Evolutionary conservation across 331 rosid species (phyloP).

Genomic region (Malus hybrid): DNA sequence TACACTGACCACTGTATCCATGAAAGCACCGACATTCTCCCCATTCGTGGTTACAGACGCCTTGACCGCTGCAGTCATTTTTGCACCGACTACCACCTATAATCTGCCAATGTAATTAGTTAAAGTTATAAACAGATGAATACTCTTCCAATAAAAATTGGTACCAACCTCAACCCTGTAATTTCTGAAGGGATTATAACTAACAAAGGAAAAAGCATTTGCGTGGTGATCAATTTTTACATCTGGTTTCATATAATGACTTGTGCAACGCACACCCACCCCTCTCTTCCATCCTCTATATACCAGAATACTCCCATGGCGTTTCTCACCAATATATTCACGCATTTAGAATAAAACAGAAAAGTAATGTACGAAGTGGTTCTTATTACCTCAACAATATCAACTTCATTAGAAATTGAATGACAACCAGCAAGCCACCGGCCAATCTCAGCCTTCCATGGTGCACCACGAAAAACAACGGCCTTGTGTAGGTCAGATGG

Average conservation of each 20-base stretch:
- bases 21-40: constrained; percentile 90
- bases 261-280: background rate
- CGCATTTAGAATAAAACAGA: background rate
- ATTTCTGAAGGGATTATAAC: too few species aligned
- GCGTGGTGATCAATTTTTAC: too few species aligned
- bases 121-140: background rate
- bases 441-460: too few species aligned
- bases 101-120: constrained; percentile 38
- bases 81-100: constrained; percentile 65
- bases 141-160: background rate
- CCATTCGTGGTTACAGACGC: constrained; percentile 77
- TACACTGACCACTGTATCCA: constrained; percentile 68
- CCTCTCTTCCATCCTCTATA: background rate
- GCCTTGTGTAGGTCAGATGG: too few species aligned
- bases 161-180: background rate
- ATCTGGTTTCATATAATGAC: background rate
- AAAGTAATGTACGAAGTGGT: too few species aligned
- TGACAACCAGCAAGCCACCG: too few species aligned
- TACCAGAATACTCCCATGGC: background rate
- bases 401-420: too few species aligned
- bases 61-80: constrained; percentile 71
- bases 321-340: background rate
- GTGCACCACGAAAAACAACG: too few species aligned
- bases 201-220: too few species aligned
- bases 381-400: too few species aligned